phyloP scores from a whole-genome alignment of 345 rosid genomes.

The Cardamine chenopodiifolia region DNA sequence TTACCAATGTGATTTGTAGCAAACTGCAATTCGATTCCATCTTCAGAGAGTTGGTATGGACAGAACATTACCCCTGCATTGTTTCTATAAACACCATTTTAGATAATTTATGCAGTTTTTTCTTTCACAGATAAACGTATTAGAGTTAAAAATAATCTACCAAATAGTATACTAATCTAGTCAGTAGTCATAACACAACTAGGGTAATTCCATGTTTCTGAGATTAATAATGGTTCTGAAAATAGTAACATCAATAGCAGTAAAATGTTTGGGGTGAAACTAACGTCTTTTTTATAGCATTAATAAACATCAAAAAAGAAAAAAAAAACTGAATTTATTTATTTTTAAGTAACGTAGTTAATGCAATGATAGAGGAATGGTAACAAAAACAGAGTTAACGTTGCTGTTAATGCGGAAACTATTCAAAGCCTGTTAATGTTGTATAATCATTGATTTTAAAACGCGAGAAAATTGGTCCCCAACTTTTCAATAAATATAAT shows the following conservation, averaged over 20 bases:
- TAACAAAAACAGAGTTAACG: slow-evolving; percentile 2
- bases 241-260: background rate
- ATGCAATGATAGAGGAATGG: background rate
- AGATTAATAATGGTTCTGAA: background rate
- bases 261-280: background rate
- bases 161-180: background rate
- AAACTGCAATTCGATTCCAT: slow-evolving; percentile 76
- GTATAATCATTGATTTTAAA: background rate
- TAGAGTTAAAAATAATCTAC: background rate
- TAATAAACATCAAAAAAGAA: background rate
- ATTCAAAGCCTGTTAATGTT: background rate
- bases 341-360: background rate
- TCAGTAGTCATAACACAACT: background rate
- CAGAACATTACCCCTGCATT: slow-evolving; percentile 94
- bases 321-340: background rate
- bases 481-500: background rate
- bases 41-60: slow-evolving; percentile 75
- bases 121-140: background rate
- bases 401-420: background rate
- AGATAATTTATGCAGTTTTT: background rate
- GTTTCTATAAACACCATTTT: slow-evolving; percentile 53
- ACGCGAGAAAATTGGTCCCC: background rate
- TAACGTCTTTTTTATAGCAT: background rate
- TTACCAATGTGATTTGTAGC: slow-evolving; percentile 85
- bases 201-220: background rate